Conservation (phyloP, 805 yeast genomes). For the Priceomyces melissophilus region DNA sequence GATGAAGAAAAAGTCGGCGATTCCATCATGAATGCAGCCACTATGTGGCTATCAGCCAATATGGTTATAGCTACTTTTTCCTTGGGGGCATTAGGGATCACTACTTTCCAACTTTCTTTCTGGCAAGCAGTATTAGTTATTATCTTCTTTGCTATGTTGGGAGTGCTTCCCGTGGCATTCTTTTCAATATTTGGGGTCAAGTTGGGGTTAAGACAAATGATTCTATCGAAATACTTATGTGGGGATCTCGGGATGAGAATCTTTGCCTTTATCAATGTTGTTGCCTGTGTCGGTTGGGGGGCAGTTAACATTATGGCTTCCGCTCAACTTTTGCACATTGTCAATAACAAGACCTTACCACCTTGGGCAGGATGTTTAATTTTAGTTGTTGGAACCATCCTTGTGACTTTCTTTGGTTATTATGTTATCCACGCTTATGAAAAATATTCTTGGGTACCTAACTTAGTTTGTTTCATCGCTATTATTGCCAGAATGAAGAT, state of each 20-base stretch:
- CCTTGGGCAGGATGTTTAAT: slow-evolving; percentile 90
- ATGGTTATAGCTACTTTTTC: slow-evolving; percentile 84
- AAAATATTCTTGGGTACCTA: slow-evolving; percentile 87
- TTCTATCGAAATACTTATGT: slow-evolving; percentile 69
- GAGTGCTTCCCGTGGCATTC: slow-evolving; percentile 76
- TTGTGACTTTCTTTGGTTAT: slow-evolving; percentile 83
- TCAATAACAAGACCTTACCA: slow-evolving; percentile 66
- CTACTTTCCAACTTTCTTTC: slow-evolving; percentile 65
- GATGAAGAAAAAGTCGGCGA: slow-evolving; percentile 74
- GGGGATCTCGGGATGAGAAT: slow-evolving; percentile 77
- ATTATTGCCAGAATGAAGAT: slow-evolving; percentile 73
- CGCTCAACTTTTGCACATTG: slow-evolving; percentile 76
- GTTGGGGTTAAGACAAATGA: slow-evolving; percentile 86
- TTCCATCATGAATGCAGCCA: slow-evolving; percentile 64
- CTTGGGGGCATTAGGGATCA: slow-evolving; percentile 61
- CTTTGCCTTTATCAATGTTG: slow-evolving; percentile 69
- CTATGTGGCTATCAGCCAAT: slow-evolving; percentile 92
- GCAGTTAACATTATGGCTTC: slow-evolving; percentile 88
- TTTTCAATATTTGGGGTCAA: slow-evolving; percentile 80
- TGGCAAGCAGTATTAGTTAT: slow-evolving; percentile 67
- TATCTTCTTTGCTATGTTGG: slow-evolving; percentile 70
- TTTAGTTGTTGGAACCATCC: slow-evolving; percentile 60
- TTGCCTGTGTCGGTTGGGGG: slow-evolving; percentile 95
- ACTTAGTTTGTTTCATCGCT: slow-evolving; percentile 65
- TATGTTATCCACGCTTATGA: slow-evolving; percentile 77